Evolutionary conservation across 805 yeast species (phyloP), one percentile per base, ranked within the genome.

Genomic region (Schwanniomyces yamadae): DNA sequence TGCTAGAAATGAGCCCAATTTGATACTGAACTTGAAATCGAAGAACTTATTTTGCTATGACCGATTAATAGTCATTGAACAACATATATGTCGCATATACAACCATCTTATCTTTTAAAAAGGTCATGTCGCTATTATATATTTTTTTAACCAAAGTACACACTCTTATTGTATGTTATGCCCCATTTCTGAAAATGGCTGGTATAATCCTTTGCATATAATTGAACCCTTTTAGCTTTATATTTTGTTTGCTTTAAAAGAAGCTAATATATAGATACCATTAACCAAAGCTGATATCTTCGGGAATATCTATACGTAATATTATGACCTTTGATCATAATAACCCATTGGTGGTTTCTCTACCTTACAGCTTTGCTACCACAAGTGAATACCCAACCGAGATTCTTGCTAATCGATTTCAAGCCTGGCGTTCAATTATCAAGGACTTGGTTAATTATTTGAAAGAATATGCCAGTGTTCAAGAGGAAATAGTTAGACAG

Each of bases 401-500:
- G 39, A 77, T 85, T 5, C 67, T 91, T 41, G 93, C 96, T 2
- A 73, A 77, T 19, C 70, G 98, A 44, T 90, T 91, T 57, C 73
- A 80, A 33, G 83, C 95, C 2, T 91, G 97, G 96, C 71, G 96
- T 40, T 73, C 76, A 26, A 78, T 90, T 37, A 80, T 89, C 39
- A 78, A 80, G 42, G 82, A 91, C 23, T 63, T 91, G 37, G 72
- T 86, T 14, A 77, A 73, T 31, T 91, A 91, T 54, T 69, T 91
- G 44, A 77, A 75, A 42, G 96, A 89, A 52, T 81, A 80, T 25
- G 88, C 87, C 7, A 75, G 84, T 10, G 90, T 86, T 38, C 93
- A 89, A 55, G 96, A 90, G 58, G 96, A 90, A 54, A 75, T 87
- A 12, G 80, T 85, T 23, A 77, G 95, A 40, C 95, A 87, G 52